Evolutionary conservation across 495 filamentous ascomycete species (phyloP).

Genomic region (Penicillium bialowiezense): DNA sequence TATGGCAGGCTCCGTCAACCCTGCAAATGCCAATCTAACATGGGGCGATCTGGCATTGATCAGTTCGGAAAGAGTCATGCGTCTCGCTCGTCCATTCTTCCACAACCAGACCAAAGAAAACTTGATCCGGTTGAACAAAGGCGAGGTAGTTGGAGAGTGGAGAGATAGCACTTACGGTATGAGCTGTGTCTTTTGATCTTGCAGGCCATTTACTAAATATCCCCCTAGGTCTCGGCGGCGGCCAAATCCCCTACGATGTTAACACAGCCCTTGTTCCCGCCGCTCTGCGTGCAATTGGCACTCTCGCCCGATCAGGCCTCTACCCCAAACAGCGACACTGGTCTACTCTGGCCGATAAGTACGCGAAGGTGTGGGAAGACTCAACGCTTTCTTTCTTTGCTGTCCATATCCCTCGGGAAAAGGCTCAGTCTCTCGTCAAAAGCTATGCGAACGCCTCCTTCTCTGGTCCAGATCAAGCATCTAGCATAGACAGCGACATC

Average conservation of each 20-base stretch:
- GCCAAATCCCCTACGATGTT: slow-evolving; percentile 63
- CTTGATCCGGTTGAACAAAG: slow-evolving; percentile 54
- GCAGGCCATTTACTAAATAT: no score
- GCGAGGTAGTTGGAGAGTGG: slow-evolving; percentile 61
- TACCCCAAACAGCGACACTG: slow-evolving; percentile 49
- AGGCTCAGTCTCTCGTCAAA: slow-evolving; percentile 44
- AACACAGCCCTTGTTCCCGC: slow-evolving; percentile 63
- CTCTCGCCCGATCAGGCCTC: slow-evolving; percentile 47
- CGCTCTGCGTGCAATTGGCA: slow-evolving; percentile 55
- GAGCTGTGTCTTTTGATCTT: no score
- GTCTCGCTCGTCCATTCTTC: slow-evolving; percentile 52
- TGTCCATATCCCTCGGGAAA: slow-evolving; percentile 29
- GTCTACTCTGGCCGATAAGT: slow-evolving; percentile 40
- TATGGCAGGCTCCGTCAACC: slow-evolving; percentile 40
- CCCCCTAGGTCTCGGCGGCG: slow-evolving; percentile 54
- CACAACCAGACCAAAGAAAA: slow-evolving; percentile 51
- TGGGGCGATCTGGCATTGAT: slow-evolving; percentile 50
- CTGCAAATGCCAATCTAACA: slow-evolving; percentile 47
- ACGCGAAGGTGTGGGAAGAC: slow-evolving; percentile 63
- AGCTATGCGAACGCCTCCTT: slow-evolving; percentile 46
- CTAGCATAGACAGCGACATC: slow-evolving; percentile 42
- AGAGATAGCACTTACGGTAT: slow-evolving; percentile 54
- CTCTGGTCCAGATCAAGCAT: slow-evolving; percentile 35
- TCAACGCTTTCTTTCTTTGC: slow-evolving; percentile 58
- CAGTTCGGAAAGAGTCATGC: slow-evolving; percentile 58